Base-by-base conservation (phyloP, 2,329 filamentous ascomycete species). In the Periglandula ipomoeae region DNA sequence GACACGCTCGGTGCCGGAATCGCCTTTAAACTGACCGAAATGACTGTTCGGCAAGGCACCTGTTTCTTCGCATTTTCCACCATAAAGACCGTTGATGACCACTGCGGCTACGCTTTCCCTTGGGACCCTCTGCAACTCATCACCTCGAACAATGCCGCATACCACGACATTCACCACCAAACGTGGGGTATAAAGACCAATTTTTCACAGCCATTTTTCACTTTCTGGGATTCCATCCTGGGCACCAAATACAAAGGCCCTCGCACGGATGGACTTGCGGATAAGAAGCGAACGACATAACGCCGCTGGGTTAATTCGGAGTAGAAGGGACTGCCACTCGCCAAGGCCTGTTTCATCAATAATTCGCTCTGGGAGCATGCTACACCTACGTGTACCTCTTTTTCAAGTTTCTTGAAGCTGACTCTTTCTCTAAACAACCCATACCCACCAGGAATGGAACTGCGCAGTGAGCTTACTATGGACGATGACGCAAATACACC, bases 121-220 rank as follows among this genome's bases (percentile, higher is more conserved):
- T 97, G 86, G 81, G 93, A 98, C 65, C 91, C 91, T 2, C 74
- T 97, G 47, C 90, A 96, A 74, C 83, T 85, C 62, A 76, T 97
- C 52, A 95, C 90, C 40, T 86, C 86, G 65, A 97, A 98, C 74
- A 96, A 97, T 58, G 91, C 93, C 23, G 85, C 84, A 32, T 98
- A 97, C 68, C 93, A 98, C 63, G 93, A 98, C 62, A 91, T 98
- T 51, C 93, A 98, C 69, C 93, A 98, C 70, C 93, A 98, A 70
- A 94, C 87, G 68, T 97, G 91, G 90, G 93, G 93, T 50, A 95
- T 98, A 76, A 98, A 97, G 78, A 87, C 85, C 55, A 94, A 94
- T 70, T 94, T 89, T 66, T 85, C 84, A 5, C 88, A 94, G 67
- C 88, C 88, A 3, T 94, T 90, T 71, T 96, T 97, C 70, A 96